These are phyloP conservation scores for Leptographium galeiforme DNA, from an alignment of 2,329 filamentous ascomycete species.

Conservation along the genomic window DNA sequence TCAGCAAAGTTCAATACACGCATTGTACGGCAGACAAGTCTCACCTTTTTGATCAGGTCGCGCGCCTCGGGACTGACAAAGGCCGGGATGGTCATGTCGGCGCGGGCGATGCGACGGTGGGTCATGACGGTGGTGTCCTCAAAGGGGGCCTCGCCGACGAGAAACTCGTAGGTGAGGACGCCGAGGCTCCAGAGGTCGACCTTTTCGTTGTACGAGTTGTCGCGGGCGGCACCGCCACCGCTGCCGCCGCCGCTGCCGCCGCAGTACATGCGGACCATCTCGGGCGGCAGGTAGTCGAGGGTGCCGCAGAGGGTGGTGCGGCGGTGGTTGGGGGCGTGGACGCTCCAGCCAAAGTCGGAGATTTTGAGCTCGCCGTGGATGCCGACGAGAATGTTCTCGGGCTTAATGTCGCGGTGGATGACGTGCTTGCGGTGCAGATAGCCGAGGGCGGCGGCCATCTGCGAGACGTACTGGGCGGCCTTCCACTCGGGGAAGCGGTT, in stretches of 20 bases:
- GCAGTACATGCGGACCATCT: slow-evolving; percentile 68
- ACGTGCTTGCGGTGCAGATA: slow-evolving; percentile 96
- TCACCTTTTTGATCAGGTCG: slow-evolving; percentile 82
- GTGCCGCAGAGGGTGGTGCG: slow-evolving; percentile 94
- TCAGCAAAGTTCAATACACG: slow-evolving; percentile 12
- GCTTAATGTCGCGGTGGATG: slow-evolving; percentile 95
- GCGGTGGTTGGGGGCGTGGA: slow-evolving; percentile 90
- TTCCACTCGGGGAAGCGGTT: slow-evolving; percentile 75
- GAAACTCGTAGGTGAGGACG: slow-evolving; percentile 89
- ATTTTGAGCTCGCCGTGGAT: slow-evolving; percentile 98
- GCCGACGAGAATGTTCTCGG: slow-evolving; percentile 90
- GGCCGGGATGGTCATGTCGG: slow-evolving; percentile 82
- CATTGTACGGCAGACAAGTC: slow-evolving; percentile 15
- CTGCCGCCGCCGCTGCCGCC: slow-evolving; percentile 30
- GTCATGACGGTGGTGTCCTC: slow-evolving; percentile 95
- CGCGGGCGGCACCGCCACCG: slow-evolving; percentile 24
- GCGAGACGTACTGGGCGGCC: slow-evolving; percentile 74
- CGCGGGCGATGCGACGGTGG: slow-evolving; percentile 72
- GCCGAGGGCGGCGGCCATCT: slow-evolving; percentile 78
- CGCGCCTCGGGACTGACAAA: slow-evolving; percentile 84
- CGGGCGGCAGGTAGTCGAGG: slow-evolving; percentile 89
- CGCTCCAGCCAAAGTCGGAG: slow-evolving; percentile 96
- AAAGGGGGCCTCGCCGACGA: slow-evolving; percentile 92
- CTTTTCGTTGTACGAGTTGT: slow-evolving; percentile 89
- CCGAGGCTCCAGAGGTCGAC: slow-evolving; percentile 94